Evolutionary conservation across 2,329 filamentous ascomycete genomes (phyloP), one percentile per base, ranked within the genome.

Genomic region (Endoconidiophora laricicola): DNA sequence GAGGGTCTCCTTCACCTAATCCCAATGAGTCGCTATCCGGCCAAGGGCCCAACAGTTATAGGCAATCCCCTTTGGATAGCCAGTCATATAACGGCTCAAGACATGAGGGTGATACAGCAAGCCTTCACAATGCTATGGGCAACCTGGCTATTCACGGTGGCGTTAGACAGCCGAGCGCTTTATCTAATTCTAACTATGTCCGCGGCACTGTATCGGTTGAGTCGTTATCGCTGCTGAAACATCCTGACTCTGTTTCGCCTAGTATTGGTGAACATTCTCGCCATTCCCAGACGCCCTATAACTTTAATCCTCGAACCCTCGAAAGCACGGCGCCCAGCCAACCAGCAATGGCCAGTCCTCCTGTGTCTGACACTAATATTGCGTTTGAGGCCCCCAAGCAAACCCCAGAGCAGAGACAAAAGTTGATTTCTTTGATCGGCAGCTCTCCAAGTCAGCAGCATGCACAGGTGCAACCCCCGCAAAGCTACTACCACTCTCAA

Each of bases 391-490:
- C 57, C 9, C 50, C 58, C 20, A 62, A 63, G 42, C 61, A 61
- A 9, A 59, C 53, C 2, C 29, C 61, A 18, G 73, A 66, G 39
- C 69, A 73, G 48, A 66, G 61, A 54, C 65, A 66, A 42, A 64
- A 66, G 50, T 63, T 74, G 3, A 66, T 85, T 10, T 81, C 79
- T 4, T 69, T 85, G 1, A 83, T 85, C 58, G 72, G 74, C 23
- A 75, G 73, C 26, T 75, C 74, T 57, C 58, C 56, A 14, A 33
- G 29, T 22, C 39, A 40, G 39, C 38, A 46, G 22, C 29, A 18
- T 38, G 14, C 33, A n/a, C 37, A 50, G 16, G 18, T 16, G 16
- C 43, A 47, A 39, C 29, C 42, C 10, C 40, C 36, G 18, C 52
- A 49, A 12, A 29, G 49, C 6, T 46, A 48, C 37, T 49, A 44